phyloP scores from a whole-genome alignment of 495 filamentous ascomycete genomes.

The Rhizodiscina lignyota region DNA sequence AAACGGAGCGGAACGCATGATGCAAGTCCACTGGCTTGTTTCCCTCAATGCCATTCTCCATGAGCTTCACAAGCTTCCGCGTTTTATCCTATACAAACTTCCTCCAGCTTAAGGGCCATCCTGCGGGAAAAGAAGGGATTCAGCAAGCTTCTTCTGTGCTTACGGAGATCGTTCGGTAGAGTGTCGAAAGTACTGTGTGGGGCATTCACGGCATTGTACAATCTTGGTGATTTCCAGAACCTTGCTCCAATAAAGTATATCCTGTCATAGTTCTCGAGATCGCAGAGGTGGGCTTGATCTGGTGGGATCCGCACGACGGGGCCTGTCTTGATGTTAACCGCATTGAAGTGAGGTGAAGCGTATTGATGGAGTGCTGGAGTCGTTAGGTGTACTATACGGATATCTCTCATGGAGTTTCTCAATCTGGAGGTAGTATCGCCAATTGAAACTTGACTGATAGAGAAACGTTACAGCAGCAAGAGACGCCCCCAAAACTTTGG shows the following conservation, averaged over 20 bases:
- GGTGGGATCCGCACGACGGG: slow-evolving; percentile 24
- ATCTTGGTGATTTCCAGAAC: neutral
- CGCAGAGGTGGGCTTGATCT: slow-evolving; percentile 23
- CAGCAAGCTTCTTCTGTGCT: neutral
- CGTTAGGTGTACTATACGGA: too few species aligned
- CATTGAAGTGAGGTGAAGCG: too few species aligned
- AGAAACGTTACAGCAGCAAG: neutral
- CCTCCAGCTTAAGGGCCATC: neutral
- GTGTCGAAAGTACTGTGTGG: neutral
- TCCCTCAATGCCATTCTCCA: neutral
- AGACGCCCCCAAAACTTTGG: slow-evolving; percentile 26
- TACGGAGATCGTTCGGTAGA: neutral
- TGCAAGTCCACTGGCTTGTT: neutral
- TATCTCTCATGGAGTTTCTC: neutral
- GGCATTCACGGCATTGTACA: neutral
- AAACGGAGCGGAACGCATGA: slow-evolving; percentile 16
- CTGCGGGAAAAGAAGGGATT: neutral
- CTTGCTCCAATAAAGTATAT: slow-evolving; percentile 16
- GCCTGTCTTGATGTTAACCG: slow-evolving; percentile 6
- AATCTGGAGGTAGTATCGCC: neutral
- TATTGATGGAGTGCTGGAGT: too few species aligned
- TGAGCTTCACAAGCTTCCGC: neutral
- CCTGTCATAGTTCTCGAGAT: slow-evolving; percentile 23
- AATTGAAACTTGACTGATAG: neutral
- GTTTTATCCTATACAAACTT: neutral